Evolutionary conservation across 164 flowering plant species (phyloP).

Genomic region (Piper betle): DNA sequence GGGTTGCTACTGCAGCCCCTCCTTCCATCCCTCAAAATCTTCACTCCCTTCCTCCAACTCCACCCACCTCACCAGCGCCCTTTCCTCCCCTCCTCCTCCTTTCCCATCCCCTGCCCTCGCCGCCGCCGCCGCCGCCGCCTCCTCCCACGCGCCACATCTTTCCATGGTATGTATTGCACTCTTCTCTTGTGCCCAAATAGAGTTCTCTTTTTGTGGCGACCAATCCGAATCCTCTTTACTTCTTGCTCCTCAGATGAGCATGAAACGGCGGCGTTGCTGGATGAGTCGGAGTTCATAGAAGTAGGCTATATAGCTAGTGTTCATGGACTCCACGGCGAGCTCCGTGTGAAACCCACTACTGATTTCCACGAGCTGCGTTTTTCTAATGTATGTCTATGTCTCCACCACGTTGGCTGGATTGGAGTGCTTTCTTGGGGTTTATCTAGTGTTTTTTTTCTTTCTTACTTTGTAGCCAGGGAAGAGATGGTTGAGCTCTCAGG

Average conservation of each 20-base stretch:
- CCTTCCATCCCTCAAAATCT: too few relatives aligned
- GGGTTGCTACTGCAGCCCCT: not conserved
- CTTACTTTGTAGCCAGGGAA: conserved; percentile 50
- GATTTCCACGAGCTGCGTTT: conserved; percentile 78
- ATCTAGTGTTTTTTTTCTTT: not conserved
- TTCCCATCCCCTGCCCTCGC: not conserved
- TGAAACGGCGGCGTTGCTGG: not conserved
- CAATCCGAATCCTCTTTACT: too few relatives aligned
- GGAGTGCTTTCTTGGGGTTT: not conserved
- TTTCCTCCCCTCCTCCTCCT: not conserved
- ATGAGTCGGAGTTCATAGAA: conserved; percentile 42
- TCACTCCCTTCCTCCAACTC: too few relatives aligned
- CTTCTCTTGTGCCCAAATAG: not conserved
- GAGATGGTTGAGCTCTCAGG: conserved; percentile 68
- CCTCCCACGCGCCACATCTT: not conserved
- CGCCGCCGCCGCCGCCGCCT: not conserved
- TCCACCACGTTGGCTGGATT: not conserved
- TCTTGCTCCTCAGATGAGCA: not conserved
- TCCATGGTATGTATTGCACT: not conserved
- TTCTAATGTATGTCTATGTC: conserved; percentile 28
- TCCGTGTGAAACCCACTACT: conserved; percentile 60
- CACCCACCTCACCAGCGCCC: not conserved
- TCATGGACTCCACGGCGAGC: conserved; percentile 83
- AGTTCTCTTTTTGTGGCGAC: not conserved
- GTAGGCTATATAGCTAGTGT: conserved; percentile 53